Base-by-base conservation (phyloP, 108 stramenopile species). In the Nitzschia inconspicua region DNA sequence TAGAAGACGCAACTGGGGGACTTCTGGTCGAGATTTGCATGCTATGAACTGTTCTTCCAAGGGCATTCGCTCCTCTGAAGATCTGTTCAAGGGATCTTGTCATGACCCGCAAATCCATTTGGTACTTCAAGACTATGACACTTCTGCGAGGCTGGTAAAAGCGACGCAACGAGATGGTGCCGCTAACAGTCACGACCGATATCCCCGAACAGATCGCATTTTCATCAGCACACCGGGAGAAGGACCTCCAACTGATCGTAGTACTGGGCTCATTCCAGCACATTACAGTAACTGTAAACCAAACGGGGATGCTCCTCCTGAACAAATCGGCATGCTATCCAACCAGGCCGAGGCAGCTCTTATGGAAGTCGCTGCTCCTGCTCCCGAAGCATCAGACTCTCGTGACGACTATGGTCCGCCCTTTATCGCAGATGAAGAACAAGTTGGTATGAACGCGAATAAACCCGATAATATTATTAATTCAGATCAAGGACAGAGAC, bases 71-170 rank as follows among this genome's bases (percentile, higher is more conserved):
- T 54, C 53, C 7, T 32, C 53, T 35, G 53, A 54, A 54, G 53
- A 54, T 18, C 13, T 54, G 18, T 54, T 32, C 34, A 31, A 55
- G 32, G 51, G 30, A 8, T 35, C 32, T 20, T 25, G 40, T 10
- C 30, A 63, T 41, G 18, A 63, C 32, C 49, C 39, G 10, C 62
- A 50, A 16, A 48, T 65, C n/a, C 64, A 65, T 44, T 47, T 65
- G 52, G 53, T 65, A 13, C 31, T 65, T 43, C 66, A 66, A 50
- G 66, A 66, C 39, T 66, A 36, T 44, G 39, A 66, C 39, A 66
- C 55, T 27, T 66, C 66, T 31, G 66, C 66, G 24, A 8, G 25
- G 22, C 27, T 66, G 23, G 8, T 66, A 6, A 32, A 47, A 26
- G 56, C 39, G 2, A 57, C 51, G 13, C 16, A 46, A 46, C 35